Evolutionary conservation across 2,329 filamentous ascomycete genomes (phyloP).

Genomic region (Hymenoscyphus scutula): DNA sequence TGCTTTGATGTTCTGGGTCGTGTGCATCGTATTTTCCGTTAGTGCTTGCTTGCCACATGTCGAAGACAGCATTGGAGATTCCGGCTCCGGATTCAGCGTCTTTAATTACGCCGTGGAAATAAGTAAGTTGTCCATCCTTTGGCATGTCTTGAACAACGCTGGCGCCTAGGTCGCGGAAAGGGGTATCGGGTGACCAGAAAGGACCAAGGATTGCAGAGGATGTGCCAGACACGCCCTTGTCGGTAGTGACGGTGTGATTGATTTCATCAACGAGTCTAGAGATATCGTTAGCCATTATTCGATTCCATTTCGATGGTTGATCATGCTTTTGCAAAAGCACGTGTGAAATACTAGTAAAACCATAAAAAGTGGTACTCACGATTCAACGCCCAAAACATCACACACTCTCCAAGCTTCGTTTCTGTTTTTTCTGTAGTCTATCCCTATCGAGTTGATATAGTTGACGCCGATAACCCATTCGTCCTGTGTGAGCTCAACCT

Average conservation of each 20-base stretch:
- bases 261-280: constrained; percentile 59
- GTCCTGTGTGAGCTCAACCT: constrained; percentile 72
- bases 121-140: constrained; percentile 50
- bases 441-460: constrained; percentile 72
- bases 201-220: constrained; percentile 76
- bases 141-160: constrained; percentile 52
- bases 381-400: constrained; percentile 72
- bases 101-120: constrained; percentile 56
- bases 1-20: constrained; percentile 56
- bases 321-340: neutral
- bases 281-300: neutral
- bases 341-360: neutral
- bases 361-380: constrained; percentile 46
- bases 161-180: constrained; percentile 65
- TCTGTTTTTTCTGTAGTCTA: constrained; percentile 61
- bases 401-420: constrained; percentile 74
- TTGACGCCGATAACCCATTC: constrained; percentile 76
- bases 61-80: constrained; percentile 51
- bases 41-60: constrained; percentile 63
- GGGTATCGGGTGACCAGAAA: constrained; percentile 67
- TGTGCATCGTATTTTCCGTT: constrained; percentile 60
- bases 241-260: constrained; percentile 27
- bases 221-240: constrained; percentile 24
- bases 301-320: neutral
- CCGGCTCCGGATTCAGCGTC: constrained; percentile 38